Base-by-base conservation (phyloP, 1,284 basidiomycete genomes). In the Ganoderma resinaceum region DNA sequence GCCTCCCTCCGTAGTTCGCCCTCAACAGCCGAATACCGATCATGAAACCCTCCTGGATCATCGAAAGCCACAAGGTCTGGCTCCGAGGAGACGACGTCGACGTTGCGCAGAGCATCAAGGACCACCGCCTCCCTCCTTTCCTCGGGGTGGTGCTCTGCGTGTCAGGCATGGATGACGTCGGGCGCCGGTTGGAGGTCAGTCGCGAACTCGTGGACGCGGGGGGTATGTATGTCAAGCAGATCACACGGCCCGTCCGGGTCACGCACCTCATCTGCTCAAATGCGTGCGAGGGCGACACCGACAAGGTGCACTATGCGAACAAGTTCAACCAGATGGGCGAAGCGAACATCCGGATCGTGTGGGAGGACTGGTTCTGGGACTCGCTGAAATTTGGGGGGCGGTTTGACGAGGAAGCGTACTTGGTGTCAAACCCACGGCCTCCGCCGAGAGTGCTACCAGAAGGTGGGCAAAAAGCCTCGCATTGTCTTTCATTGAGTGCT, bases 331-430 rank as follows among this genome's bases (percentile, higher is more conserved):
- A 82, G 61, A 78, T 81, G 33, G 84, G 89, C 18, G 91, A 93
- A 74, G 89, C 89, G 0, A 82, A 86, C 57, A 91, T 95, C 43
- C 83, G 86, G 61, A 81, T 94, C 2, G 87, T 95, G 1, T 95
- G 93, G 90, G 92, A 93, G 71, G 93, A 94, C 69, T 95, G 93
- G 93, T 91, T 95, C 70, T 92, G 91, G 90, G 94, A 95, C 73
- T 94, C 85, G 40, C 71, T 93, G 11, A 84, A 89, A 59, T 91
- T 88, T 72, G 88, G 89, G 67, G 93, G 85, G 49, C 78, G 81
- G 59, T 85, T 85, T 62, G 79, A 83, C 53, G 91, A 92, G 76
- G 81, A 79, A 4, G 80, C 75, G n/a, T 93, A 93, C 75, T 80
- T 84, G 62, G 85, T 89, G 2, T 81, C 82, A 35, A 82, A 83